Evolutionary conservation across 2,329 filamentous ascomycete genomes (phyloP).

Genomic region (Coleophoma eucalyptorum): DNA sequence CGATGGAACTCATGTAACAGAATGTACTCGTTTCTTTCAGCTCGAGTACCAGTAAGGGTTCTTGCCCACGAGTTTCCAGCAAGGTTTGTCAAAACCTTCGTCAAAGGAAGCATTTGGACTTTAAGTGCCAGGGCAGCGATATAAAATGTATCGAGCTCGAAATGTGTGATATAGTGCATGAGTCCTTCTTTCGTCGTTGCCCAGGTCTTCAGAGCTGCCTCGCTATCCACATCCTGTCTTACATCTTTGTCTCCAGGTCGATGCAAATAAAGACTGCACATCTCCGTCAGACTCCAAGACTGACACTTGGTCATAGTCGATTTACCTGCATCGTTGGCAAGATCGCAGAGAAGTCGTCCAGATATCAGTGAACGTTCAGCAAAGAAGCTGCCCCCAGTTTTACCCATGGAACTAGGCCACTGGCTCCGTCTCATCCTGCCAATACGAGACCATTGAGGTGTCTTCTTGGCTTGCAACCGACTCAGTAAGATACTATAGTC

Average conservation of each 20-base stretch:
- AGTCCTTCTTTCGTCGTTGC: constrained; percentile 78
- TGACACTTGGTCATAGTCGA: constrained; percentile 96
- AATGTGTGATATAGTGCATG: constrained; percentile 90
- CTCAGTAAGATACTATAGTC: constrained; percentile 90
- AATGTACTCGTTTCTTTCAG: constrained; percentile 99
- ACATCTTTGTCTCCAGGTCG: constrained; percentile 49
- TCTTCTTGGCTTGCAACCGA: constrained; percentile 84
- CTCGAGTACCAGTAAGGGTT: constrained; percentile 90
- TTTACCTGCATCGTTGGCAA: constrained; percentile 95
- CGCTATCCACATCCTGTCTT: constrained; percentile 84
- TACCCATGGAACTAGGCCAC: constrained; percentile 86
- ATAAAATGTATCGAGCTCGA: constrained; percentile 93
- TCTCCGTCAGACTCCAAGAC: constrained; percentile 96
- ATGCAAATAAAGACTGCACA: constrained; percentile 87
- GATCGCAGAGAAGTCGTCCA: constrained; percentile 86
- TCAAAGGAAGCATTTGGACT: constrained; percentile 88
- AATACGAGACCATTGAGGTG: constrained; percentile 90
- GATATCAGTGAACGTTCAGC: constrained; percentile 86
- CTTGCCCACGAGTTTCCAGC: constrained; percentile 98
- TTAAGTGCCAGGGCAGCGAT: constrained; percentile 86
- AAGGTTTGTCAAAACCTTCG: constrained; percentile 92
- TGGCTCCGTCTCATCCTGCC: constrained; percentile 77
- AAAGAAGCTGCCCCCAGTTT: constrained; percentile 85
- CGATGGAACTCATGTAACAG: constrained; percentile 92
- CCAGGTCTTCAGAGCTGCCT: constrained; percentile 83